A percentile compares a stretch with the other conserved stretches of the same genome.
Evolutionary conservation across 176 grass and related monocot genomes (phyloP).

Genomic region (Triticum timopheevii): DNA sequence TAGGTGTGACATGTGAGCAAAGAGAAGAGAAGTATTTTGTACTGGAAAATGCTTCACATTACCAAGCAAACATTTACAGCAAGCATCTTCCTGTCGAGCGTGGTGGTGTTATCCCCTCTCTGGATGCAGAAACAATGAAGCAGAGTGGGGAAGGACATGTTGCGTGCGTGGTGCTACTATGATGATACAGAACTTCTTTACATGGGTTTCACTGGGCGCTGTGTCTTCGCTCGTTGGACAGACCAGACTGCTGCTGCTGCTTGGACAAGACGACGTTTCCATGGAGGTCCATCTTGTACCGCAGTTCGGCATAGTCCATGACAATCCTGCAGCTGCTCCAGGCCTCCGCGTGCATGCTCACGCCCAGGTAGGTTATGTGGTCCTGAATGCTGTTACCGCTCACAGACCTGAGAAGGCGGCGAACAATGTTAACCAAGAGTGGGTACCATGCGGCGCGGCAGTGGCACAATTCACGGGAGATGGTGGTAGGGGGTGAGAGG

Average conservation of each 20-base stretch:
- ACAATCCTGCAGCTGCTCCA: conserved; percentile 74
- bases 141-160: neutral
- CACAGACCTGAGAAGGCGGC: conserved; percentile 49
- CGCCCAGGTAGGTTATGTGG: conserved; percentile 65
- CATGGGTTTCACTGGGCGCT: conserved; percentile 35
- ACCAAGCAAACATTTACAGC: conserved; percentile 34
- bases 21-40: neutral
- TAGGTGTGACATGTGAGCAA: neutral
- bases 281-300: conserved; percentile 66
- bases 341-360: conserved; percentile 68
- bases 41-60: conserved; percentile 23
- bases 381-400: conserved; percentile 58
- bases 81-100: conserved; percentile 19
- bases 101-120: neutral
- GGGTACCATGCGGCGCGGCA: neutral
- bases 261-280: conserved; percentile 71
- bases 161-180: neutral
- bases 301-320: conserved; percentile 60
- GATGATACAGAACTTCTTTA: conserved; percentile 5
- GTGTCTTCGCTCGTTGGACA: conserved; percentile 23
- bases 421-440: neutral
- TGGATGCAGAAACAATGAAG: conserved; percentile 10
- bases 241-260: conserved; percentile 17
- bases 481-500: neutral
- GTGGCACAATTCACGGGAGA: neutral